A percentile compares a stretch with the other conserved stretches of the same genome.
Conservation (phyloP, 129 eudicot genomes). For the Apium graveolens region DNA sequence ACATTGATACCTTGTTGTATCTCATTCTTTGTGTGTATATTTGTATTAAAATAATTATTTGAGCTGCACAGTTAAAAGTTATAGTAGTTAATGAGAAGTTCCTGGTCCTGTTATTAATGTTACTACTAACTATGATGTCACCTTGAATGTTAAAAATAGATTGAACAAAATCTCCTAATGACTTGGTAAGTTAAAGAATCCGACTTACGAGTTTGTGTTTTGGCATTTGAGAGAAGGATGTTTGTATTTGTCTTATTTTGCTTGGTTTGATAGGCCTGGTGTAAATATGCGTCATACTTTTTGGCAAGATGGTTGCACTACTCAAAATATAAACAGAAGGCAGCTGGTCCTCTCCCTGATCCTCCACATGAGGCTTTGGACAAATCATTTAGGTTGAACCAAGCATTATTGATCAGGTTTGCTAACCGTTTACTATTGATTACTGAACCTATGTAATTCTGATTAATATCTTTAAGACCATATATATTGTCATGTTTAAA, state of each 20-base stretch:
- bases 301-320: conserved; percentile 73
- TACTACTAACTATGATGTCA: conserved; percentile 72
- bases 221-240: not conserved
- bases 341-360: conserved; percentile 42
- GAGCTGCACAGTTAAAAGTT: conserved; percentile 74
- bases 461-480: not conserved
- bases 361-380: conserved; percentile 33
- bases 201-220: not conserved
- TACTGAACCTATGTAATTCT: not conserved
- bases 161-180: conserved; percentile 62
- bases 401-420: conserved; percentile 3
- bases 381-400: not conserved
- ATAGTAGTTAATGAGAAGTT: conserved; percentile 64
- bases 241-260: not conserved
- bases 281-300: conserved; percentile 15
- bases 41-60: no score
- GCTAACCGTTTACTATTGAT: not conserved
- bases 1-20: no score
- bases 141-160: conserved; percentile 63
- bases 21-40: no score
- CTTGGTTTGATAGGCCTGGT: conserved; percentile 4
- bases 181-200: conserved; percentile 45
- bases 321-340: conserved; percentile 39
- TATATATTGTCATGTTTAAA: not conserved
- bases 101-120: conserved; percentile 78